A percentile compares a stretch with the other conserved stretches of the same genome.
Evolutionary conservation across 2,329 filamentous ascomycete species (phyloP).

Genomic region (Fusarium veterinarium): DNA sequence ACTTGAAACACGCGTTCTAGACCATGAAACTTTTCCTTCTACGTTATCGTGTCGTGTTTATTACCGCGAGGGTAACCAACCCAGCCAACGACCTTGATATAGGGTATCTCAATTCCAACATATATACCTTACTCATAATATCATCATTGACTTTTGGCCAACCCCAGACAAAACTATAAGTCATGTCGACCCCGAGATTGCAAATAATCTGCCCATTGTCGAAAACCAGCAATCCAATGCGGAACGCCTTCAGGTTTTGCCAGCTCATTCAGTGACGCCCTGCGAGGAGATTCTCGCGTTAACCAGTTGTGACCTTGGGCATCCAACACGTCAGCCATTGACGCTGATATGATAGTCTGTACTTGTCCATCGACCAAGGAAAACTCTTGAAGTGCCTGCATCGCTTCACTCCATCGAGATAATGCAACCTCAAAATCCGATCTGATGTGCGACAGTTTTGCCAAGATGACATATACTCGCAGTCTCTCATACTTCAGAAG

Average conservation of each 20-base stretch:
- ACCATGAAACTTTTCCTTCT: slow-evolving; percentile 10
- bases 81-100: slow-evolving; percentile 6
- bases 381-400: slow-evolving; percentile 38
- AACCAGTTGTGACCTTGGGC: slow-evolving; percentile 38
- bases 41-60: neutral
- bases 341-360: slow-evolving; percentile 32
- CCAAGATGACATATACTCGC: slow-evolving; percentile 32
- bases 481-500: slow-evolving; percentile 39
- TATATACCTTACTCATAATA: neutral
- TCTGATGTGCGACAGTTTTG: slow-evolving; percentile 32
- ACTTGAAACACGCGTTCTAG: slow-evolving; percentile 30
- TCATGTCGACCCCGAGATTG: slow-evolving; percentile 20
- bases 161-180: slow-evolving; percentile 3
- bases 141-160: neutral
- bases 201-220: slow-evolving; percentile 35
- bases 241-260: slow-evolving; percentile 37
- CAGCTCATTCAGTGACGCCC: slow-evolving; percentile 30
- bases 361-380: slow-evolving; percentile 33
- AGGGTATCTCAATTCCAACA: slow-evolving; percentile 30
- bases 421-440: slow-evolving; percentile 31
- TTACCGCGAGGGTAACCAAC: neutral
- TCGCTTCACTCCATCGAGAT: slow-evolving; percentile 36
- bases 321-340: slow-evolving; percentile 35
- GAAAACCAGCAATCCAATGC: slow-evolving; percentile 37
- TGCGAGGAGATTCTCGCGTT: slow-evolving; percentile 33